Base-by-base conservation (phyloP, 176 grass and related monocot genomes). In the Chloris gayana region DNA sequence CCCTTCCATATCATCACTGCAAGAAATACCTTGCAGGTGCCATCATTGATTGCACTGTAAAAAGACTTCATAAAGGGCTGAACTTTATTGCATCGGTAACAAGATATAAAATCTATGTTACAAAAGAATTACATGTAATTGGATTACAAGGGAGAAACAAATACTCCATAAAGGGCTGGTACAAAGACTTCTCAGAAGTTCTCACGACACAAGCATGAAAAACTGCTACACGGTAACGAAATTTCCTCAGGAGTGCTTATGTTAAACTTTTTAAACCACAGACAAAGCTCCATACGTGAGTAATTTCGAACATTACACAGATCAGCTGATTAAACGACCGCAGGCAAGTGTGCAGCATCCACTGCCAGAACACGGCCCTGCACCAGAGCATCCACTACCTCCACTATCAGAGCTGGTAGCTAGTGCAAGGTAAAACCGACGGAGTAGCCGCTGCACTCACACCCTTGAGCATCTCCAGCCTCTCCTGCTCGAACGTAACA, bases 401-500 rank as follows among this genome's bases (percentile, higher is more conserved):
- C 96, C 96, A 98, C 60, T 88, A 92, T 90, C 86, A 95, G 80
- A 98, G 82, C 60, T 77, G 84, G 86, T 98, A 98, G 58, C 86
- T 86, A 0, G 89, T 38, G 82, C 86, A 87, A 37, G 35, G 35
- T 37, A 37, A 37, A 37, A 37, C 35, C 18, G 59, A 29, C 7
- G 91, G 95, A 15, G 88, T 78, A 2, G 85, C 44, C 1, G 85
- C 37, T 2, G 35, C 39, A 57, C 86, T 67, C 34, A 35, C 70
- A 67, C 82, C 85, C 85, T 91, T 99, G 63, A 95, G 84, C 88
- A 89, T 88, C 73, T 99, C 92, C 69, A 91, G 79, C 64, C 75
- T 90, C 78, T 95, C 96, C 90, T 88, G 88, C 82, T 98, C 85
- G n/a, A 80, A 91, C 81, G 95, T 99, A 86, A 95, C 92, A 0